A percentile compares a stretch with the other conserved stretches of the same genome.
Conservation (phyloP, 768 basidiomycete genomes). For the Amanita subjunquillea region DNA sequence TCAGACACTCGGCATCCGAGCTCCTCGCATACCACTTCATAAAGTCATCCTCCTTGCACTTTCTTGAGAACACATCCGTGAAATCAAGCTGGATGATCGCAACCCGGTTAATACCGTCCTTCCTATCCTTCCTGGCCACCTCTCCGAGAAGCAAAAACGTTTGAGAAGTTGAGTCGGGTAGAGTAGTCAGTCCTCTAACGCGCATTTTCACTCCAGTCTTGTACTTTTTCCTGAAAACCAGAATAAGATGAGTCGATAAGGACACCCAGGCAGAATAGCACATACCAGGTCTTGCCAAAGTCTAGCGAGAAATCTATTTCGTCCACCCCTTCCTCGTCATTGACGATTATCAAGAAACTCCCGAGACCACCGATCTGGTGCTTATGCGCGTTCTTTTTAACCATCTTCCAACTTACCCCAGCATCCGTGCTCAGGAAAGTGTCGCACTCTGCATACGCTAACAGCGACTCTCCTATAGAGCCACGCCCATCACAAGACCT, state of each 20-base stretch:
- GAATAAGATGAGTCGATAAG: not conserved
- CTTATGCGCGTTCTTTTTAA: slow-evolving; percentile 67
- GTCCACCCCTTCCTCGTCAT: slow-evolving; percentile 75
- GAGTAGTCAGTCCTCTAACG: slow-evolving; percentile 71
- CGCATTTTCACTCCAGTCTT: slow-evolving; percentile 62
- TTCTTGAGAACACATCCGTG: slow-evolving; percentile 46
- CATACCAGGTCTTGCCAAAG: slow-evolving; percentile 76
- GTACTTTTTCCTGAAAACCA: slow-evolving; percentile 48
- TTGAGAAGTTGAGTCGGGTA: slow-evolving; percentile 93
- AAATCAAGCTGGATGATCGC: slow-evolving; percentile 83
- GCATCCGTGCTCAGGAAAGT: slow-evolving; percentile 91
- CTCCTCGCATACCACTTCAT: slow-evolving; percentile 83
- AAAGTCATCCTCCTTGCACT: slow-evolving; percentile 67
- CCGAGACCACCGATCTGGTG: slow-evolving; percentile 95
- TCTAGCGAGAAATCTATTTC: slow-evolving; percentile 72
- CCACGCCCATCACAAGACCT: slow-evolving; percentile 95
- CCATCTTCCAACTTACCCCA: slow-evolving; percentile 80
- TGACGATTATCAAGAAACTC: slow-evolving; percentile 68
- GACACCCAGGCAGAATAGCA: slow-evolving; percentile 1
- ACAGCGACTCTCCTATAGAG: slow-evolving; percentile 59
- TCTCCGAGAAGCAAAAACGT: slow-evolving; percentile 89
- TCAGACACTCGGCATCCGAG: slow-evolving; percentile 64
- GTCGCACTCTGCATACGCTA: slow-evolving; percentile 76
- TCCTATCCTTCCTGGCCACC: slow-evolving; percentile 50
- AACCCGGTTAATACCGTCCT: slow-evolving; percentile 42